Evolutionary conservation across 805 yeast genomes (phyloP), one percentile per base, ranked within the genome.

Genomic region (Ogataea neopini): DNA sequence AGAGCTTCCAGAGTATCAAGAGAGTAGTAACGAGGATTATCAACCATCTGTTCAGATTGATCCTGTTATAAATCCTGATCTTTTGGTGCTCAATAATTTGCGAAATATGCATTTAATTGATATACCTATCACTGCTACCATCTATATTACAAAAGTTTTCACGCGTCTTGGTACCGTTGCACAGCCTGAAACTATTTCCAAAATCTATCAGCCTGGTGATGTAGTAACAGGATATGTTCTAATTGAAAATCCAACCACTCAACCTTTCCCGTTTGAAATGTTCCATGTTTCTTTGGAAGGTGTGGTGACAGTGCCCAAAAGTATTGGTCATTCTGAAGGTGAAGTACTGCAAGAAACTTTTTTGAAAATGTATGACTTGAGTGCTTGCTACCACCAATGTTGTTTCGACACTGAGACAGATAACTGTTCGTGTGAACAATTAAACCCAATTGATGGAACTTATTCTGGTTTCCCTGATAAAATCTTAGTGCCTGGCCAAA

Each of bases 201-300:
- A 72, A 49, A 87, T 82, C 60, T 85, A 77, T 58, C 77, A 77
- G 14, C 82, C 84, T 10, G 88, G 88, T n/a, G 90, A 84, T 58
- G 70, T 72, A 14, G 70, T 85, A 10, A 75, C 79, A 56, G 92
- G 92, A 0, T 79, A 75, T 54, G 64, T 76, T 4, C 53, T 62
- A 0, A 66, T 80, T 17, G 64, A 68, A 43, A 81, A 80, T 54
- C 64, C 54, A 5, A 62, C 77, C 1, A 44, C 59, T 1, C 52
- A 63, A 14, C 66, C 72, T 0, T 68, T 84, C 15, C 76, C 76
- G 2, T 85, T 83, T 58, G 84, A 83, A 53, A 80, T 80, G 81
- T 77, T 84, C 58, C 71, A 78, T 44, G 76, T 81, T 7, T 69
- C 81, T 1, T 67, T 82, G 26, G 86, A 81, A 57, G 86, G 86